These are phyloP conservation scores for Lodderomyces jiufengensis DNA, from an alignment of 1,139 yeast genomes.

Conservation along the genomic window DNA sequence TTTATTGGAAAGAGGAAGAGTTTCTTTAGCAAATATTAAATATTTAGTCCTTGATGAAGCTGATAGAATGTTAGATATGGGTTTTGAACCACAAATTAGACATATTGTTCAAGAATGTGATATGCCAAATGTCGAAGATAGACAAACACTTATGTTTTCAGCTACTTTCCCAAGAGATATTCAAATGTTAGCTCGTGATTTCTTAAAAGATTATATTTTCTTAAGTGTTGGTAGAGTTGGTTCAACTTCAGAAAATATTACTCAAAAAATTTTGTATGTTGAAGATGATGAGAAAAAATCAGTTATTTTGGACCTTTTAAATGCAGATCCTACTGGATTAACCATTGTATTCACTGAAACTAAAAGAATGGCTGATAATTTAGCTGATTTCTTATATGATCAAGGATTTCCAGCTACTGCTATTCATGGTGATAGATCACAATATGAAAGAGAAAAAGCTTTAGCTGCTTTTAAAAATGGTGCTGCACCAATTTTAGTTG, in stretches of 20 bases:
- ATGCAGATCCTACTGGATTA: conserved; percentile 76
- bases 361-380: conserved; percentile 95
- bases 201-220: conserved; percentile 92
- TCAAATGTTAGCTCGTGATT: conserved; percentile 95
- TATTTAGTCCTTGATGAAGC: conserved; percentile 97
- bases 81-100: conserved; percentile 99
- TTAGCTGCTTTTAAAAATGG: conserved; percentile 85
- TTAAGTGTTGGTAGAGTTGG: conserved; percentile 98
- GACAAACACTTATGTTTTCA: conserved; percentile 97
- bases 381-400: conserved; percentile 86
- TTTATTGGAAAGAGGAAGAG: conserved; percentile 89
- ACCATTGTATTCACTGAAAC: conserved; percentile 96
- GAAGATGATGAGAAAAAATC: conserved; percentile 95
- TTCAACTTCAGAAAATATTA: conserved; percentile 94
- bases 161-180: conserved; percentile 99
- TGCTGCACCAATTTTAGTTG: conserved; percentile 87
- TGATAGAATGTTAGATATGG: conserved; percentile 99
- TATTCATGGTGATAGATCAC: conserved; percentile 98
- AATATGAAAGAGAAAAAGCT: conserved; percentile 96
- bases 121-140: conserved; percentile 85
- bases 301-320: conserved; percentile 80
- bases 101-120: conserved; percentile 96
- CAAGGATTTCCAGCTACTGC: conserved; percentile 96
- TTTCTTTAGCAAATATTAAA: conserved; percentile 84
- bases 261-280: conserved; percentile 88